Evolutionary conservation across 202 grass and related monocot species (phyloP).

Genomic region (Setaria italica): DNA sequence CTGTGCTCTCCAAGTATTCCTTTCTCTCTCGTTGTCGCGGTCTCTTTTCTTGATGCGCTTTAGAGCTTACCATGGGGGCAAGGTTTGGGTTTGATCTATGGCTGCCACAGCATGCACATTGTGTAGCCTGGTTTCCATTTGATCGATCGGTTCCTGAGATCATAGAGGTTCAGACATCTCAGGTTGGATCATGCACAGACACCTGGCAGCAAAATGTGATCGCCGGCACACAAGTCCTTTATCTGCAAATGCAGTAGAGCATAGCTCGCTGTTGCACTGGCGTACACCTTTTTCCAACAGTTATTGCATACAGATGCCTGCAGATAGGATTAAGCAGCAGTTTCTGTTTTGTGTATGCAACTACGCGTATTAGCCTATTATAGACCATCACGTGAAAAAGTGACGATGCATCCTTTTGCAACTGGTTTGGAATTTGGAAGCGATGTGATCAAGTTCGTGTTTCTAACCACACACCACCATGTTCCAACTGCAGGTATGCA

Average conservation of each 20-base stretch:
- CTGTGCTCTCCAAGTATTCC: not conserved
- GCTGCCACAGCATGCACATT: not conserved
- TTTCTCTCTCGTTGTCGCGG: not conserved
- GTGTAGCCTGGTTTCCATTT: not conserved
- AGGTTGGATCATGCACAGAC: not conserved
- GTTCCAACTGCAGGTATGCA: slow-evolving; percentile 47
- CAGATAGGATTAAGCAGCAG: too few relatives aligned
- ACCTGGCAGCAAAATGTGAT: not conserved
- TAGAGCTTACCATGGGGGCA: not conserved
- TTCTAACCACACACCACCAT: not conserved
- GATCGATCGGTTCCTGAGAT: not conserved
- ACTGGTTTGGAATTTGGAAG: not conserved
- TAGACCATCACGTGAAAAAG: not conserved
- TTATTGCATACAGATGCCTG: too few relatives aligned
- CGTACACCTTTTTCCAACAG: too few relatives aligned
- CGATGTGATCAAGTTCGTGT: not conserved
- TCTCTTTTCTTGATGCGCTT: slow-evolving; percentile 7
- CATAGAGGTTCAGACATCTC: not conserved
- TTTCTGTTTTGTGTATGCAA: too few relatives aligned
- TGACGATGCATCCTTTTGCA: not conserved
- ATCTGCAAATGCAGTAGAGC: too few relatives aligned
- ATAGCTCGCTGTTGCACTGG: too few relatives aligned
- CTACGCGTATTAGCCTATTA: too few relatives aligned
- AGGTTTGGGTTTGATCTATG: not conserved
- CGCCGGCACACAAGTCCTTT: not conserved